These are phyloP conservation scores for Boletus barrowsii DNA, from an alignment of 768 basidiomycete genomes.

Conservation along the genomic window DNA sequence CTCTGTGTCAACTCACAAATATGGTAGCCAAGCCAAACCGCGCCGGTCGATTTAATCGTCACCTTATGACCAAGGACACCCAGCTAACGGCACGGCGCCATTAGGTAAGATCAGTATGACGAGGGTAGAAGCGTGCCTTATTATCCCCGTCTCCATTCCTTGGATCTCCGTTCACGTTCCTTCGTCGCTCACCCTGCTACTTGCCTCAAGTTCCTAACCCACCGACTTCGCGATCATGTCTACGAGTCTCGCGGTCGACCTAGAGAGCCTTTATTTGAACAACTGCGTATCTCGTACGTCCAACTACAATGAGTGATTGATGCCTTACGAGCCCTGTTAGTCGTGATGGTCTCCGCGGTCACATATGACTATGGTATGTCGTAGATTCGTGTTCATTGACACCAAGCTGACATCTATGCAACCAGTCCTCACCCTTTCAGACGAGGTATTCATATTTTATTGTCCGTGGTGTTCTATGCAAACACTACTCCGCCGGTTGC, in stretches of 20 bases:
- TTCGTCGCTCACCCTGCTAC: background rate
- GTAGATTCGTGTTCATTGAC: background rate
- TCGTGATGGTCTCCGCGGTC: background rate
- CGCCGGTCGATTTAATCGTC: no score
- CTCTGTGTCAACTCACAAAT: no score
- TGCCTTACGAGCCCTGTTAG: background rate
- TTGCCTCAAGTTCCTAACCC: background rate
- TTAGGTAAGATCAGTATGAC: background rate
- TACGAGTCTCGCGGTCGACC: background rate
- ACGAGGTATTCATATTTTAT: slow-evolving; percentile 1
- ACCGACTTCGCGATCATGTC: slow-evolving; percentile 1
- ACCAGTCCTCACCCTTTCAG: slow-evolving; percentile 6
- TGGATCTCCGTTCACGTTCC: background rate
- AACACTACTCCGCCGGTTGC: background rate
- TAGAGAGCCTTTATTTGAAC: slow-evolving; percentile 4
- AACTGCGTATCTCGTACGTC: slow-evolving; percentile 6
- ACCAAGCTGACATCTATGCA: background rate
- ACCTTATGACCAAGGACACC: no score
- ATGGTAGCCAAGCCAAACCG: no score
- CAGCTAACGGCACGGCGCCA: background rate
- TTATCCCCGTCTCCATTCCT: background rate
- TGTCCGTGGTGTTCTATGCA: background rate
- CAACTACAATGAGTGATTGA: background rate
- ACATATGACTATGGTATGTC: slow-evolving; percentile 7
- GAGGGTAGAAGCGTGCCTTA: background rate